Evolutionary conservation across 2,329 filamentous ascomycete genomes (phyloP), one percentile per base, ranked within the genome.

Genomic region (Zasmidium angulare): DNA sequence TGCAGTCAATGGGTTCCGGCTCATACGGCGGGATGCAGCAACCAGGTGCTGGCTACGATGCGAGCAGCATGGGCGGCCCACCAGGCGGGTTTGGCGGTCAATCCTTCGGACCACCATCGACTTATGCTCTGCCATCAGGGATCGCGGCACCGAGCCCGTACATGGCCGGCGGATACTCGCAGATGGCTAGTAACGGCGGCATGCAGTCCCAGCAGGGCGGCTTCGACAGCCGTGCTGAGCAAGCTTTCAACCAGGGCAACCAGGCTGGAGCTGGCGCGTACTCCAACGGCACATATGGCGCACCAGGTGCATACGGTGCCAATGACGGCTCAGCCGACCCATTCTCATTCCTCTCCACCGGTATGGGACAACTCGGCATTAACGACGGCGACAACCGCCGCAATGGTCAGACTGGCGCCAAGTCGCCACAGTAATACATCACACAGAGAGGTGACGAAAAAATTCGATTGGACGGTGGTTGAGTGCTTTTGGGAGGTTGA

Each of bases 181-280:
- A 69, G 59, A 71, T 72, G 69, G 66, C 61, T 29, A 87, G 87
- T 59, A 87, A 87, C 56, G 89, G 88, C 43, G 86, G 88, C 54
- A 88, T 91, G 68, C 91, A 95, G 76, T 89, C 90, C 22, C 66
- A 69, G 29, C 56, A 58, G 26, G 89, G 89, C 46, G 90, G 91
- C 12, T 98, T 99, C 71, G 93, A 96, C 73, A 96, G 92, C 80
- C 90, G 93, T 63, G 91, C 93, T 17, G 93, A 98, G 79, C 92
- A 92, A 61, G 93, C 95, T 23, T 99, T 99, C 81, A 90, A 73
- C 62, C 71, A 72, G 29, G 93, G 95, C 68, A 90, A 90, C 57
- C 88, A 88, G 61, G 90, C 89, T 50, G 66, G 61, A n/a, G 63
- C 66, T 46, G 86, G 88, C 26, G 71, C 74, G 24, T 77, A 74